Conservation (phyloP, 139 green algal species). For the Tetradesmus obliquus region DNA sequence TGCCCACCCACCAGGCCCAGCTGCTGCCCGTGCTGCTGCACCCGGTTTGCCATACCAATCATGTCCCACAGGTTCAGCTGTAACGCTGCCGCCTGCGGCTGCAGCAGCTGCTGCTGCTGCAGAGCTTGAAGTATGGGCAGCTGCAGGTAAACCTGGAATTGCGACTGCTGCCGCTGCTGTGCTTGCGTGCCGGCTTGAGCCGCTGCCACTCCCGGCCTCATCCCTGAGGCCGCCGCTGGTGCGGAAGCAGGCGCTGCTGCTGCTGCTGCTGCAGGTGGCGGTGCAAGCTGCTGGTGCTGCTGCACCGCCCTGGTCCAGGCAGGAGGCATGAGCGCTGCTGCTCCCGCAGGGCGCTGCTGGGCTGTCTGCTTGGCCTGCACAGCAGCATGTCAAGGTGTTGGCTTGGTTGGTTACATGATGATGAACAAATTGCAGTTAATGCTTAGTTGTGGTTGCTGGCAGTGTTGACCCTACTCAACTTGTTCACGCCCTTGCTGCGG, state of each 20-base stretch:
- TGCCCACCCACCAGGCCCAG: background rate
- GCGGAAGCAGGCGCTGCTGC: too few species aligned
- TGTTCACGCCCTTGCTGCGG: too few species aligned
- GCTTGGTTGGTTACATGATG: too few species aligned
- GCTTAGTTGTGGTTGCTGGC: too few species aligned
- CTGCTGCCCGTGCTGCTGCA: background rate
- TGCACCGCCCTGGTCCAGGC: background rate
- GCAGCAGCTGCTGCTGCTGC: conserved; percentile 5
- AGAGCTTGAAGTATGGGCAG: background rate
- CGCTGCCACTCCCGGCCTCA: background rate
- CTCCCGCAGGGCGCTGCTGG: background rate
- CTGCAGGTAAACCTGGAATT: background rate
- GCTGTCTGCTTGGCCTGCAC: background rate
- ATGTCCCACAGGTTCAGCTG: background rate
- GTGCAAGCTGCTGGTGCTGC: background rate
- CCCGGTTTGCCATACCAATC: background rate
- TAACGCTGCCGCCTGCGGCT: background rate
- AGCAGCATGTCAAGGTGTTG: background rate
- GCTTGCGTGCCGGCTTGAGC: background rate
- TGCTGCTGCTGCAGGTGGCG: background rate
- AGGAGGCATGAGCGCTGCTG: background rate
- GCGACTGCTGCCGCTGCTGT: background rate
- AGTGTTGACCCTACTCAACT: too few species aligned
- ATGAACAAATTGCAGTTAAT: too few species aligned
- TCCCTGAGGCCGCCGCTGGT: too few species aligned